phyloP scores from a whole-genome alignment of 352 stramenopile species.

The Globisporangium orthogonon region DNA sequence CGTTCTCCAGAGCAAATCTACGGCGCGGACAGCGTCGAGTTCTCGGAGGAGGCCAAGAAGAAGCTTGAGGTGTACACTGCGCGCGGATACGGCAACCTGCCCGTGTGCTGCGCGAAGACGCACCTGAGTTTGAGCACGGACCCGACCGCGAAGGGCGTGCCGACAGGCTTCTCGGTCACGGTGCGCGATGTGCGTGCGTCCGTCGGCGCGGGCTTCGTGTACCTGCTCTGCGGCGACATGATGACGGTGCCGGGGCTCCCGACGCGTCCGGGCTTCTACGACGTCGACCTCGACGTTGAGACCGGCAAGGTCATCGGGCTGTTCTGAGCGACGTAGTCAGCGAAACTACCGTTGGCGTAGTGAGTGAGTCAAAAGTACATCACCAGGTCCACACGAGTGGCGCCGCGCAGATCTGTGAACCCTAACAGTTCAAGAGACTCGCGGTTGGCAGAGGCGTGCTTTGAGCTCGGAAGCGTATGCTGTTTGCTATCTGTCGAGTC shows the following conservation, averaged over 20 bases:
- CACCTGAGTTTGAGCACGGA: conserved; percentile 98
- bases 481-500: background rate
- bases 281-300: conserved; percentile 94
- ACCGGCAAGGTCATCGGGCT: conserved; percentile 96
- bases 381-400: too few species aligned
- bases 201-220: conserved; percentile 95
- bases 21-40: conserved; percentile 92
- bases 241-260: conserved; percentile 99
- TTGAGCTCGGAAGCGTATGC: background rate
- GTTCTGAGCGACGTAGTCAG: conserved; percentile 45
- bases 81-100: conserved; percentile 61
- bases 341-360: too few species aligned
- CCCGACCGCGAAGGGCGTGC: conserved; percentile 89
- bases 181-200: conserved; percentile 95
- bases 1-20: conserved; percentile 91
- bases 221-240: conserved; percentile 94
- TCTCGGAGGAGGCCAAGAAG: conserved; percentile 90
- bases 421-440: background rate
- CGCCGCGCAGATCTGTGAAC: background rate
- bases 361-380: background rate
- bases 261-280: conserved; percentile 97
- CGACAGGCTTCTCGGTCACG: conserved; percentile 90
- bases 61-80: conserved; percentile 91
- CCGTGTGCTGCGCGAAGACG: conserved; percentile 98
- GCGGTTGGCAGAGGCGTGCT: too few species aligned